Evolutionary conservation across 2,329 filamentous ascomycete genomes (phyloP).

Genomic region (Penicillium sp.): DNA sequence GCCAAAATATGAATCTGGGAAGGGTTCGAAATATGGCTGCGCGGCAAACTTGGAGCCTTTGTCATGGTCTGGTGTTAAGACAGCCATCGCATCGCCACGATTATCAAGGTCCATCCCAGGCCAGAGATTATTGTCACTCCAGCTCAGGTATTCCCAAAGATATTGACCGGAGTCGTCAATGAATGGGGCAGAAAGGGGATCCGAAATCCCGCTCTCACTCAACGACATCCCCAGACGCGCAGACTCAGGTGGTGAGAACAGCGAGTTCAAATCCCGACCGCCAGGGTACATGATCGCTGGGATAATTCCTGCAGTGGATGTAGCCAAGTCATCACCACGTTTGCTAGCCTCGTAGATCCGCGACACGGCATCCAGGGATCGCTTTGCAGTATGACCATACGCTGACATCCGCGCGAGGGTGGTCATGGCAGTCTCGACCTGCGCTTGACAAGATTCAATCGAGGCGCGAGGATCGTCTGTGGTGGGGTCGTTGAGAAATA

Average conservation of each 20-base stretch:
- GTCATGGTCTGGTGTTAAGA: constrained; percentile 29
- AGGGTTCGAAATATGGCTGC: constrained; percentile 21
- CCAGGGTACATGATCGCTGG: constrained; percentile 11
- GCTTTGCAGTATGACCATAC: constrained; percentile 64
- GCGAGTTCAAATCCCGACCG: constrained; percentile 16
- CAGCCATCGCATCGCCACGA: constrained; percentile 20
- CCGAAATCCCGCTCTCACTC: constrained; percentile 24
- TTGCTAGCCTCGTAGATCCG: constrained; percentile 62
- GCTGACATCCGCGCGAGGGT: constrained; percentile 56
- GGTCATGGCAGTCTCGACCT: constrained; percentile 53
- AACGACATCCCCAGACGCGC: constrained; percentile 17
- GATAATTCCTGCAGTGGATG: constrained; percentile 8
- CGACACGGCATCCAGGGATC: constrained; percentile 63
- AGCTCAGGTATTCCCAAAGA: constrained; percentile 41
- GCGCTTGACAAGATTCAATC: constrained; percentile 51
- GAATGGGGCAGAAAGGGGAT: constrained; percentile 25
- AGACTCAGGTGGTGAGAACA: constrained; percentile 18
- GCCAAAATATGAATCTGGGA: constrained; percentile 28
- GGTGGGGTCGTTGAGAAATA: constrained; percentile 55
- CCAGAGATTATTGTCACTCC: constrained; percentile 38
- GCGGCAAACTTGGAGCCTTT: constrained; percentile 26
- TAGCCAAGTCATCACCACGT: constrained; percentile 22
- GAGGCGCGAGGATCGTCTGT: constrained; percentile 62
- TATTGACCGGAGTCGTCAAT: constrained; percentile 34
- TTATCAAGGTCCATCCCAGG: constrained; percentile 30